phyloP scores from a whole-genome alignment of 2,329 filamentous ascomycete genomes.

The Xylaria sp. region DNA sequence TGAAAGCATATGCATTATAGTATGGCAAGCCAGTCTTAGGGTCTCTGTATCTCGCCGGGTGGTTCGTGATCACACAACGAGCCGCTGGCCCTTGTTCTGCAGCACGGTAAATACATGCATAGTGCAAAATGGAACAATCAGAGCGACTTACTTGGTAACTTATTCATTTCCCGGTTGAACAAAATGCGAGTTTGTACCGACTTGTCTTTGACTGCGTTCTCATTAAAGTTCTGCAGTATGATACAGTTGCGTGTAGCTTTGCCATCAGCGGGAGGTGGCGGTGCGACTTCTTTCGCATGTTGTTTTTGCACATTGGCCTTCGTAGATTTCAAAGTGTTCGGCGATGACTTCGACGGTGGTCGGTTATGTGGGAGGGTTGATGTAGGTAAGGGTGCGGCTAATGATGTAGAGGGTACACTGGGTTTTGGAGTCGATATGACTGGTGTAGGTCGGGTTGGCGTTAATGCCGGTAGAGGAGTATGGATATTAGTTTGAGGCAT shows the following conservation, averaged over 20 bases:
- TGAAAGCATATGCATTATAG: slow-evolving; percentile 80
- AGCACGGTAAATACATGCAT: slow-evolving; percentile 34
- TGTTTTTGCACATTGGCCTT: slow-evolving; percentile 42
- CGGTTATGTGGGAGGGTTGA: slow-evolving; percentile 21
- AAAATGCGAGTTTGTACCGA: slow-evolving; percentile 67
- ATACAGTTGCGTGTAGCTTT: slow-evolving; percentile 68
- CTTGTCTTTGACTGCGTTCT: slow-evolving; percentile 65
- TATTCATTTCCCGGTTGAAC: slow-evolving; percentile 68
- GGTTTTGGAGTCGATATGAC: slow-evolving; percentile 34
- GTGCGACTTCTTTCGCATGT: slow-evolving; percentile 42
- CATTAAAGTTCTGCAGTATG: slow-evolving; percentile 69
- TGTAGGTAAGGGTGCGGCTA: neutral
- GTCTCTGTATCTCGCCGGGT: slow-evolving; percentile 84
- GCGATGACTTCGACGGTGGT: slow-evolving; percentile 38
- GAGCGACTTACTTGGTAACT: slow-evolving; percentile 60
- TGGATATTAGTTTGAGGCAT: slow-evolving; percentile 47
- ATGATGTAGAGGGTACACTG: slow-evolving; percentile 28
- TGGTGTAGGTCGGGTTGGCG: slow-evolving; percentile 16
- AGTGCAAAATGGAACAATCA: neutral
- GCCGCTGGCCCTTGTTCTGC: slow-evolving; percentile 62
- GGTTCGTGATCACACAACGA: slow-evolving; percentile 84
- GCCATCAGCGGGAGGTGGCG: slow-evolving; percentile 53
- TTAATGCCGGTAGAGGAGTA: slow-evolving; percentile 35
- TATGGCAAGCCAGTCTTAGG: slow-evolving; percentile 86
- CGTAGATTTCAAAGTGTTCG: slow-evolving; percentile 36